These are phyloP conservation scores for Aspergillus sp. DNA, from an alignment of 2,329 filamentous ascomycete genomes.

Conservation along the genomic window DNA sequence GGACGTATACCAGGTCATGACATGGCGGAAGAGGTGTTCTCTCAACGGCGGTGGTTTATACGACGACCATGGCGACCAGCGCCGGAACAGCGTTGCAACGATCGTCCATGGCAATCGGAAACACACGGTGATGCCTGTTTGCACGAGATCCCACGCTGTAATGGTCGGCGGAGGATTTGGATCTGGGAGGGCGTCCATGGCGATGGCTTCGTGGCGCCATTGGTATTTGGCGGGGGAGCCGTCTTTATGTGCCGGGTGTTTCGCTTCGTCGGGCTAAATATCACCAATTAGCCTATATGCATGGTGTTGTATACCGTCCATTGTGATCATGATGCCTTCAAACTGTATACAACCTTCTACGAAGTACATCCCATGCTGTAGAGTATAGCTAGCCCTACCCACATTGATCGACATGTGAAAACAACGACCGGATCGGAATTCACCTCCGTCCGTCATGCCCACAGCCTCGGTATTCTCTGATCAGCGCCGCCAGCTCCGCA, in stretches of 20 bases:
- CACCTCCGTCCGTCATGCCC: neutral
- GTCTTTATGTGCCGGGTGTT: neutral
- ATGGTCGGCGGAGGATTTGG: constrained; percentile 8
- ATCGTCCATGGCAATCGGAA: constrained; percentile 14
- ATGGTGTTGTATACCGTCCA: no score
- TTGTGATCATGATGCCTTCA: no score
- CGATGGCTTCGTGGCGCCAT: neutral
- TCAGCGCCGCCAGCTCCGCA: neutral
- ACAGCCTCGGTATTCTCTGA: neutral
- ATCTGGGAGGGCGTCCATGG: constrained; percentile 6
- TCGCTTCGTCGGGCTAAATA: neutral
- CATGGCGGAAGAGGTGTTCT: constrained; percentile 17
- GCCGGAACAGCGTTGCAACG: constrained; percentile 12
- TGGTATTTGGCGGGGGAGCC: neutral
- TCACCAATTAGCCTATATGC: neutral
- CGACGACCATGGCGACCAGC: constrained; percentile 10
- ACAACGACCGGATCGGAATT: neutral
- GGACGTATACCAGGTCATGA: constrained; percentile 15
- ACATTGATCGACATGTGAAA: neutral
- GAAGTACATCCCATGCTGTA: no score
- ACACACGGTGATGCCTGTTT: constrained; percentile 9
- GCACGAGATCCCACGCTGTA: constrained; percentile 4
- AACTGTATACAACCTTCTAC: no score
- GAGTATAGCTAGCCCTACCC: neutral
- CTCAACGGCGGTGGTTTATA: constrained; percentile 13